Evolutionary conservation across 768 basidiomycete species (phyloP).

Genomic region (Cystobasidium onofrii): DNA sequence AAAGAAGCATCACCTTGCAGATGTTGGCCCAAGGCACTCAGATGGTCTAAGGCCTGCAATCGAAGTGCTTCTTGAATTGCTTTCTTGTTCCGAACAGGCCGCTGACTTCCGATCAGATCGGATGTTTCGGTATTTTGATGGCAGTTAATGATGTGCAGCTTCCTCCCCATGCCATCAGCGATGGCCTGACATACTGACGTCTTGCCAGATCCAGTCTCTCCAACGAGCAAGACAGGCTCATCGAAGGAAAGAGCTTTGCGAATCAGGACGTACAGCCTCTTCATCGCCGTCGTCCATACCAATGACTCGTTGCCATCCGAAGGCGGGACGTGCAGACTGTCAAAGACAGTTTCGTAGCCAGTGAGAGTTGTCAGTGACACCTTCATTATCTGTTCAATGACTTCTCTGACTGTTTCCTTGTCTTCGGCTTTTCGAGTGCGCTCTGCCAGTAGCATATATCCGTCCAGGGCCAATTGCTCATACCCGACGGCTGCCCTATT

Average conservation of each 20-base stretch:
- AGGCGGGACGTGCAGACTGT: conserved; percentile 40
- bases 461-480: conserved; percentile 87
- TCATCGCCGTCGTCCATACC: conserved; percentile 91
- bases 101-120: conserved; percentile 85
- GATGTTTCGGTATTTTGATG: conserved; percentile 98
- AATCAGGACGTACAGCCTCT: conserved; percentile 73
- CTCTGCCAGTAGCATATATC: conserved; percentile 95
- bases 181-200: conserved; percentile 91
- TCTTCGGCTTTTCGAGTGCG: conserved; percentile 77
- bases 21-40: not conserved
- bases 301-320: conserved; percentile 44
- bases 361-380: conserved; percentile 53
- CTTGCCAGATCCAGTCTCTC: conserved; percentile 95
- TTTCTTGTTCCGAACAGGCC: conserved; percentile 72
- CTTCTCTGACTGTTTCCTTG: conserved; percentile 77
- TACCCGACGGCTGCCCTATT: conserved; percentile 78
- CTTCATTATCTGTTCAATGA: conserved; percentile 80
- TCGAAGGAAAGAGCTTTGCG: conserved; percentile 77
- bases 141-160: conserved; percentile 72
- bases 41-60: conserved; percentile 27
- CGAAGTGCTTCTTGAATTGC: conserved; percentile 52
- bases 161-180: conserved; percentile 58
- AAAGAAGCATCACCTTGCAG: not conserved
- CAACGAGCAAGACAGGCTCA: conserved; percentile 89
- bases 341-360: conserved; percentile 63